A percentile compares a stretch with the other conserved stretches of the same genome.
These are phyloP conservation scores for Psilocybe cubensis DNA, from an alignment of 768 basidiomycete genomes.

Conservation along the genomic window DNA sequence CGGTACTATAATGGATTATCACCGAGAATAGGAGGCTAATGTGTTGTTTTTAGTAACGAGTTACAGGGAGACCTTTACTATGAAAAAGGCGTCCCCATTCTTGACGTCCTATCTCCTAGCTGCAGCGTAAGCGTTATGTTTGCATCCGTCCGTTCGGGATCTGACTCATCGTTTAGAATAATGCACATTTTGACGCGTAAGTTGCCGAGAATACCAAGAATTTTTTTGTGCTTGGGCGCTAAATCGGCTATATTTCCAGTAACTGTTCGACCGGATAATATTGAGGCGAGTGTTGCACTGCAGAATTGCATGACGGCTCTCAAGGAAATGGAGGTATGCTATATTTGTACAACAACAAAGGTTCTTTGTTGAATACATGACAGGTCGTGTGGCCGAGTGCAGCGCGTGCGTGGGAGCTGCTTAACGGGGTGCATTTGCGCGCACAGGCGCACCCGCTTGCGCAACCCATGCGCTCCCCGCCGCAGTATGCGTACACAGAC, in stretches of 20 bases:
- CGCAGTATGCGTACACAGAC: conserved; percentile 40
- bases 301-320: conserved; percentile 66
- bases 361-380: too few species aligned
- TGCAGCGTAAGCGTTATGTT: conserved; percentile 58
- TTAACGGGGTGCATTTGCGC: conserved; percentile 68
- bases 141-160: conserved; percentile 14
- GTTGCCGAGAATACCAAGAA: conserved; percentile 22
- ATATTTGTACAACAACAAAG: too few species aligned
- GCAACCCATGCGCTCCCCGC: conserved; percentile 25
- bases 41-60: conserved; percentile 47
- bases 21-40: background rate
- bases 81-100: conserved; percentile 66
- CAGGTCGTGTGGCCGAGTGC: conserved; percentile 77
- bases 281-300: conserved; percentile 69
- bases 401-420: conserved; percentile 62
- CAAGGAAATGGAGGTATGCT: conserved; percentile 67
- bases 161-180: conserved; percentile 49
- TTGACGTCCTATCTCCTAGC: conserved; percentile 70
- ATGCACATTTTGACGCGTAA: conserved; percentile 79
- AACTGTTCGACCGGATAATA: conserved; percentile 68
- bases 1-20: conserved; percentile 37
- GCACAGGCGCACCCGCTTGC: conserved; percentile 29
- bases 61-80: conserved; percentile 62
- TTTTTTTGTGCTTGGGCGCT: conserved; percentile 13
- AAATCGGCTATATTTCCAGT: conserved; percentile 42